Evolutionary conservation across 1,284 basidiomycete species (phyloP).

Genomic region (Phaffia rhodozyma): DNA sequence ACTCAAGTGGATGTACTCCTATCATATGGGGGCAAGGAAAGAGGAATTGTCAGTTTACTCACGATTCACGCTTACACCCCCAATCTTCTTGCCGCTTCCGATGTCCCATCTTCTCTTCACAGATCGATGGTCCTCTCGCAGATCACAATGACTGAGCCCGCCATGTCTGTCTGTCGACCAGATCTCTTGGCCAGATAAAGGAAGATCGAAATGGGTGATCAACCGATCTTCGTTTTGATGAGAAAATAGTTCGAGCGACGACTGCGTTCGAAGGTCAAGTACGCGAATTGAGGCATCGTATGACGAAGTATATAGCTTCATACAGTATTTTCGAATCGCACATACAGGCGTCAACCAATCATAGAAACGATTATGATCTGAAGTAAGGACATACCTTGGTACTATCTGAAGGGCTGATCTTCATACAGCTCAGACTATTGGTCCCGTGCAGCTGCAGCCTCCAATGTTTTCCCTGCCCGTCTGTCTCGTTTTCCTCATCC

Average conservation of each 20-base stretch:
- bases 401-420: constrained; percentile 33
- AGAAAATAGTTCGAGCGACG: constrained; percentile 35
- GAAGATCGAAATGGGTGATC: constrained; percentile 38
- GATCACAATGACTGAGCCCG: constrained; percentile 37
- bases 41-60: constrained; percentile 17
- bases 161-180: constrained; percentile 38
- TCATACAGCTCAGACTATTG: constrained; percentile 34
- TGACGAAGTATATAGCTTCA: constrained; percentile 35
- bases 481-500: constrained; percentile 18
- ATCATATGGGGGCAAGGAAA: background rate
- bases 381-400: constrained; percentile 27
- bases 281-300: constrained; percentile 40
- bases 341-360: background rate
- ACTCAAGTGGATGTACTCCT: background rate
- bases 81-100: constrained; percentile 33
- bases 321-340: no score
- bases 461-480: constrained; percentile 32
- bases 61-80: constrained; percentile 36
- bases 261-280: constrained; percentile 34
- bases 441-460: constrained; percentile 34
- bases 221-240: constrained; percentile 35
- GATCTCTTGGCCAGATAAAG: constrained; percentile 30
- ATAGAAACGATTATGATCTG: background rate
- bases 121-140: constrained; percentile 26
- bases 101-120: constrained; percentile 30